A percentile compares a stretch with the other conserved stretches of the same genome.
Conservation (phyloP, 805 yeast species). For the Sugiyamaella qingdaonensis region DNA sequence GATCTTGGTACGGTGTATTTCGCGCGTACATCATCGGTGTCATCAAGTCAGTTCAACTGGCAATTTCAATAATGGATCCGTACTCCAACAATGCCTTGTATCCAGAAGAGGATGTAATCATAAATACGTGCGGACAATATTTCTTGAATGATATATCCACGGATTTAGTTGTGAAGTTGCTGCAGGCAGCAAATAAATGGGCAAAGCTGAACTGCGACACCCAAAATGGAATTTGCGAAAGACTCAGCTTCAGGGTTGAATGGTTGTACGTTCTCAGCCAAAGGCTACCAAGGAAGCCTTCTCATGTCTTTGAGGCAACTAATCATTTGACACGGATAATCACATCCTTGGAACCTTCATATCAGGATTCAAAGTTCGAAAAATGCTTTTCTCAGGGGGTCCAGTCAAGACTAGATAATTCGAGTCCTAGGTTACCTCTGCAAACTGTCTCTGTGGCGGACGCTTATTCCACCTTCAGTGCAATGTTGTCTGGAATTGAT, state of each 20-base stretch:
- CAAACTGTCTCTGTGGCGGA: slow-evolving; percentile 13
- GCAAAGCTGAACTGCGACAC: slow-evolving; percentile 18
- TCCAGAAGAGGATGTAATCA: slow-evolving; percentile 33
- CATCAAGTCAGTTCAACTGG: slow-evolving; percentile 24
- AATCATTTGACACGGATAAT: not conserved
- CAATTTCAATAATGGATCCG: slow-evolving; percentile 18
- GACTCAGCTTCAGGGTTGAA: slow-evolving; percentile 7
- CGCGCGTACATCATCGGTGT: slow-evolving; percentile 25
- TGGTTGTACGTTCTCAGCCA: slow-evolving; percentile 26
- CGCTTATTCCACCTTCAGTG: slow-evolving; percentile 22
- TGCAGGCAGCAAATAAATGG: slow-evolving; percentile 42
- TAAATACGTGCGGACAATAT: slow-evolving; percentile 52
- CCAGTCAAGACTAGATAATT: slow-evolving; percentile 27
- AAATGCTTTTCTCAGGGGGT: slow-evolving; percentile 19
- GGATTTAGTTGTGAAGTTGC: slow-evolving; percentile 19
- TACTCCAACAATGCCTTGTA: slow-evolving; percentile 22
- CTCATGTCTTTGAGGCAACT: slow-evolving; percentile 7
- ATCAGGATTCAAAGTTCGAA: slow-evolving; percentile 6
- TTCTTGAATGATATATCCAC: slow-evolving; percentile 29
- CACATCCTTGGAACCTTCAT: not conserved
- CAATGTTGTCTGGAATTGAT: slow-evolving; percentile 18
- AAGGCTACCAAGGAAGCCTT: slow-evolving; percentile 9
- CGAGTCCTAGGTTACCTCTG: slow-evolving; percentile 26
- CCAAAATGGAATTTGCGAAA: not conserved
- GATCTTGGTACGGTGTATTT: slow-evolving; percentile 21